Evolutionary conservation across 2,329 filamentous ascomycete genomes (phyloP).

Genomic region (Xylariaceae sp.): DNA sequence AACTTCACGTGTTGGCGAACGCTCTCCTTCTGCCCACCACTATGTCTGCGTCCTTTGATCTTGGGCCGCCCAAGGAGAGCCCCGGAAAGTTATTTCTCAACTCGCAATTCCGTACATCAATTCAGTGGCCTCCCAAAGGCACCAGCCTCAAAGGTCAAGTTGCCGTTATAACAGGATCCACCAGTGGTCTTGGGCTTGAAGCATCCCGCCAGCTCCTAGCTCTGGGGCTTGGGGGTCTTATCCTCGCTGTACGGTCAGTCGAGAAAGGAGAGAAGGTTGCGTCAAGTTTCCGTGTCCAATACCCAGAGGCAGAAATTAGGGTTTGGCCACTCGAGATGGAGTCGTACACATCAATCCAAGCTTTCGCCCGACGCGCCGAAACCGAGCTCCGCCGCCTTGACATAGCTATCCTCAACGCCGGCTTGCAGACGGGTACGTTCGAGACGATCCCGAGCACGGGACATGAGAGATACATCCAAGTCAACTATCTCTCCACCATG

Average conservation of each 20-base stretch:
- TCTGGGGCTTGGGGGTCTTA: conserved; percentile 39
- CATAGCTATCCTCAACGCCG: conserved; percentile 42
- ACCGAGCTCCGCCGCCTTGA: conserved; percentile 45
- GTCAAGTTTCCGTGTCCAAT: neutral
- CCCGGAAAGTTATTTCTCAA: too few species aligned
- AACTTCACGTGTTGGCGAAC: too few species aligned
- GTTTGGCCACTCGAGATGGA: conserved; percentile 51
- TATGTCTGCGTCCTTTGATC: too few species aligned
- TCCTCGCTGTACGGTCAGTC: conserved; percentile 41
- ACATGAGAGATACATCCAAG: conserved; percentile 2
- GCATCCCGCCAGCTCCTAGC: conserved; percentile 39
- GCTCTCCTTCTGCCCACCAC: too few species aligned
- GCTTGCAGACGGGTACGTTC: conserved; percentile 29
- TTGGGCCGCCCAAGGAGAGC: too few species aligned
- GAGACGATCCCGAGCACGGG: neutral
- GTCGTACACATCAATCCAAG: conserved; percentile 46
- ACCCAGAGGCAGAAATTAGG: conserved; percentile 32
- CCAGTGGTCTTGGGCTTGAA: conserved; percentile 42
- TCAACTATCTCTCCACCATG: conserved; percentile 1
- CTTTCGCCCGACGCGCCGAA: conserved; percentile 43
- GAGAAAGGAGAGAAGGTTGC: conserved; percentile 34
- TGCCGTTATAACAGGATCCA: conserved; percentile 43
- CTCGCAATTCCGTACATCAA: too few species aligned
- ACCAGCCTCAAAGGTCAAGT: conserved; percentile 16
- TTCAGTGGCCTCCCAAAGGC: too few species aligned